phyloP scores from a whole-genome alignment of 331 rosid species.

The Malus hybrid region DNA sequence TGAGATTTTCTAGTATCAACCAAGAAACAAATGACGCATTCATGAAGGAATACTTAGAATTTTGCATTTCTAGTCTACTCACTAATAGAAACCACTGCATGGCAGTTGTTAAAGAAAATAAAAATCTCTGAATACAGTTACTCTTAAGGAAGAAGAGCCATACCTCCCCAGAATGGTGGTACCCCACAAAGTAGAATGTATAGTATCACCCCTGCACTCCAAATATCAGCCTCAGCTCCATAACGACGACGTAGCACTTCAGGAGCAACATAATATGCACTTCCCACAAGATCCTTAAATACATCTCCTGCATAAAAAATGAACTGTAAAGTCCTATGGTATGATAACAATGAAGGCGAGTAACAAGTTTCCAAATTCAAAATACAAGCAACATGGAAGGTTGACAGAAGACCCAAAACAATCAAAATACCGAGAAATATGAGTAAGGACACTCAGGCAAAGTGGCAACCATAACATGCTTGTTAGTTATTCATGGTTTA shows the following conservation, averaged over 20 bases:
- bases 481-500: not conserved
- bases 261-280: slow-evolving; percentile 97
- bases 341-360: not conserved
- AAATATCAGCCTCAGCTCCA: slow-evolving; percentile 84
- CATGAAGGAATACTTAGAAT: not conserved
- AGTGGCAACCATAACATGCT: not conserved
- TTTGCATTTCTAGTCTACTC: not conserved
- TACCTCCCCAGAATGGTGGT: slow-evolving; percentile 99
- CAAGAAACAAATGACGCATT: not conserved
- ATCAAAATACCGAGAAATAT: not conserved
- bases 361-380: not conserved
- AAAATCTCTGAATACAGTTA: not conserved
- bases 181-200: slow-evolving; percentile 91
- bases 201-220: slow-evolving; percentile 92
- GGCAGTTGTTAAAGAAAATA: not conserved
- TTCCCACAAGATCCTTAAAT: slow-evolving; percentile 82
- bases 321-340: not conserved
- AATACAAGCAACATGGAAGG: not conserved
- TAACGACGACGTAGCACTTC: slow-evolving; percentile 72
- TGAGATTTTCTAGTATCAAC: not conserved
- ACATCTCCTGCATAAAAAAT: slow-evolving; percentile 52
- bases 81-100: not conserved
- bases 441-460: not conserved
- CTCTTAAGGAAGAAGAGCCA: not conserved
- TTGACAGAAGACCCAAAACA: too few species aligned